These are phyloP conservation scores for Colletotrichum lini DNA, from an alignment of 2,329 filamentous ascomycete genomes.

Conservation along the genomic window DNA sequence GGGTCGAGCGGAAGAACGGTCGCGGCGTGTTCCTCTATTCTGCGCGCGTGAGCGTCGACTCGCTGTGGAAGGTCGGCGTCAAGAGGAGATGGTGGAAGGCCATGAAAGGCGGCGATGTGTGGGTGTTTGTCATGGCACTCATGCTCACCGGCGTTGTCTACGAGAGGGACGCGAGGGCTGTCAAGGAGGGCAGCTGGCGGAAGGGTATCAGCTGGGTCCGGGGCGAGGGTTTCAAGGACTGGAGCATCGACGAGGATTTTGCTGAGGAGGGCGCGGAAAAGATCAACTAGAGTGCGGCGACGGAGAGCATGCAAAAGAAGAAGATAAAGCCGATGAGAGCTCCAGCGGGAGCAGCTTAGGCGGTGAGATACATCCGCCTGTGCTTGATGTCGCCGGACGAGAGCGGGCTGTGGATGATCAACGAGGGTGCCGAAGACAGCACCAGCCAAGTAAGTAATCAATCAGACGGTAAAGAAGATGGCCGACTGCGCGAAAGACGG, in stretches of 20 bases:
- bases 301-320: not conserved
- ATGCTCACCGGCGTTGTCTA: conserved; percentile 84
- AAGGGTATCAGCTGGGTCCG: conserved; percentile 82
- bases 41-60: conserved; percentile 83
- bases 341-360: not conserved
- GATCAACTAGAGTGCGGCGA: conserved; percentile 11
- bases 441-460: not conserved
- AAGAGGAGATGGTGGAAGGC: conserved; percentile 92
- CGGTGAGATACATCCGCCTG: not conserved
- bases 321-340: not conserved
- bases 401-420: not conserved
- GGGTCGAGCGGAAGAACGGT: conserved; percentile 77
- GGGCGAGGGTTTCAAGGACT: conserved; percentile 83
- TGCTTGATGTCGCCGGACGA: too few species aligned
- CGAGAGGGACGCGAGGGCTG: conserved; percentile 77
- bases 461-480: not conserved
- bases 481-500: not conserved
- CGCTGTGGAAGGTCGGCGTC: conserved; percentile 91
- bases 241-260: conserved; percentile 67
- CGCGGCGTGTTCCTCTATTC: conserved; percentile 83
- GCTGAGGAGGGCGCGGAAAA: conserved; percentile 54
- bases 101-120: conserved; percentile 85
- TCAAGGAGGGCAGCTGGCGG: conserved; percentile 76
- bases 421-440: not conserved
- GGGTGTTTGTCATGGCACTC: conserved; percentile 85